A percentile compares a stretch with the other conserved stretches of the same genome.
Conservation (phyloP, 2,329 filamentous ascomycete genomes). For the Pseudogymnoascus sp. region DNA sequence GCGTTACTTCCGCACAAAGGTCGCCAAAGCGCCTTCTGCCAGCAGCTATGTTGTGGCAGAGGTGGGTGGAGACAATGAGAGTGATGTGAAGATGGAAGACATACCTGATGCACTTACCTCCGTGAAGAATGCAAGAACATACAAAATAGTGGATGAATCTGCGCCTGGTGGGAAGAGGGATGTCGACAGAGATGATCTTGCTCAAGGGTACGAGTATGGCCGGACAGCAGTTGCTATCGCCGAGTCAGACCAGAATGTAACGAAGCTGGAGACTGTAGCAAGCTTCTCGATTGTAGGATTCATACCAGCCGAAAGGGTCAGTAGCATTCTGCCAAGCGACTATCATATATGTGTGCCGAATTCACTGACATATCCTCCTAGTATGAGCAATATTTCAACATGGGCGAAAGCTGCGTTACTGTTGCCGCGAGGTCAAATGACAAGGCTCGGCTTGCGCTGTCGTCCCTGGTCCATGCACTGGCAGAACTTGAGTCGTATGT, state of each 20-base stretch:
- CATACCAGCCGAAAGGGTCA: slow-evolving; percentile 61
- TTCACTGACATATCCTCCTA: slow-evolving; percentile 29
- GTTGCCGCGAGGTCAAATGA: slow-evolving; percentile 70
- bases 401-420: slow-evolving; percentile 73
- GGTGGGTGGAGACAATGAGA: slow-evolving; percentile 32
- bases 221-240: slow-evolving; percentile 85
- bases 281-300: slow-evolving; percentile 82
- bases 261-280: slow-evolving; percentile 71
- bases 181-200: slow-evolving; percentile 71
- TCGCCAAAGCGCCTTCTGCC: slow-evolving; percentile 65
- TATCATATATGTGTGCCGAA: not conserved
- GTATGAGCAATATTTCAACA: slow-evolving; percentile 77
- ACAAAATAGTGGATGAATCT: slow-evolving; percentile 68
- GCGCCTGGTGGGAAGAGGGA: slow-evolving; percentile 73
- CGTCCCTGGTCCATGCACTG: slow-evolving; percentile 81
- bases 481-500: slow-evolving; percentile 80
- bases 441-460: slow-evolving; percentile 76
- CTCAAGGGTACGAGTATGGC: slow-evolving; percentile 92
- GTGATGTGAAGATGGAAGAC: slow-evolving; percentile 39
- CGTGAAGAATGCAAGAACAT: slow-evolving; percentile 71
- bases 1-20: slow-evolving; percentile 79
- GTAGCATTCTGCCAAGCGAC: slow-evolving; percentile 15
- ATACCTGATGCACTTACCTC: slow-evolving; percentile 47
- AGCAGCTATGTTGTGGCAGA: slow-evolving; percentile 62
- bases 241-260: slow-evolving; percentile 77